These are phyloP conservation scores for Eucalyptus dawsonii DNA, from an alignment of 345 rosid genomes.

Conservation along the genomic window DNA sequence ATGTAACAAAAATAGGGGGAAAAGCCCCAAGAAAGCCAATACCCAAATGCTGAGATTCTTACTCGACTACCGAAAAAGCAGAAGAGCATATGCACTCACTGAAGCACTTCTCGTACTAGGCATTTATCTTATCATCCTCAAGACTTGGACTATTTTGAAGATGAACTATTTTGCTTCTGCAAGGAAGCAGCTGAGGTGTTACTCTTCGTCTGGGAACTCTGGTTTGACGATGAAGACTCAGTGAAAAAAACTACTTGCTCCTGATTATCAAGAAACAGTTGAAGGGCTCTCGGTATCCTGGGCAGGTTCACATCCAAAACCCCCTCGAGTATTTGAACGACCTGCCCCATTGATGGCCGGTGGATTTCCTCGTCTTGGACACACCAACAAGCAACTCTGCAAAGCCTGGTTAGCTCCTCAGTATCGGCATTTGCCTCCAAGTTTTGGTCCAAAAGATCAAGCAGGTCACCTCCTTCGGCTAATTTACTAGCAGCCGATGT, in stretches of 20 bases:
- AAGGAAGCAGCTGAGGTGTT: slow-evolving; percentile 7
- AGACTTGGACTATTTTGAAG: neutral
- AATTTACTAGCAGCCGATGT: slow-evolving; percentile 35
- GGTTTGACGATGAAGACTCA: slow-evolving; percentile 30
- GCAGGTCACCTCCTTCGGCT: slow-evolving; percentile 31
- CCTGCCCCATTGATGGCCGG: slow-evolving; percentile 74
- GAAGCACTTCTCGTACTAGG: neutral
- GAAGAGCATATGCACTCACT: neutral
- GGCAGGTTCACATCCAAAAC: slow-evolving; percentile 46
- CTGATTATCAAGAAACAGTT: slow-evolving; percentile 16
- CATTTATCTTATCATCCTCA: neutral
- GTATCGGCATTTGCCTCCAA: slow-evolving; percentile 27
- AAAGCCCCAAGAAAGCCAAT: neutral
- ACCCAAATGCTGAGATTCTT: neutral
- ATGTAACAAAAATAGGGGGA: neutral
- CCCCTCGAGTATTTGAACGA: slow-evolving; percentile 81
- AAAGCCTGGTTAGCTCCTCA: slow-evolving; percentile 49
- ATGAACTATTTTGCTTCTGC: slow-evolving; percentile 6
- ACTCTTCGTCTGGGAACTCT: slow-evolving; percentile 16
- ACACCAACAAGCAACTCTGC: slow-evolving; percentile 81
- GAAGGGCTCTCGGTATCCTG: slow-evolving; percentile 50
- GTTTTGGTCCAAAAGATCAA: slow-evolving; percentile 36
- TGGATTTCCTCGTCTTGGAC: slow-evolving; percentile 70
- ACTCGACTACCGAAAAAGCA: neutral
- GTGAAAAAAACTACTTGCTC: slow-evolving; percentile 35